Evolutionary conservation across 345 rosid species (phyloP), one percentile per base, ranked within the genome.

Genomic region (Noccaea caerulescens): DNA sequence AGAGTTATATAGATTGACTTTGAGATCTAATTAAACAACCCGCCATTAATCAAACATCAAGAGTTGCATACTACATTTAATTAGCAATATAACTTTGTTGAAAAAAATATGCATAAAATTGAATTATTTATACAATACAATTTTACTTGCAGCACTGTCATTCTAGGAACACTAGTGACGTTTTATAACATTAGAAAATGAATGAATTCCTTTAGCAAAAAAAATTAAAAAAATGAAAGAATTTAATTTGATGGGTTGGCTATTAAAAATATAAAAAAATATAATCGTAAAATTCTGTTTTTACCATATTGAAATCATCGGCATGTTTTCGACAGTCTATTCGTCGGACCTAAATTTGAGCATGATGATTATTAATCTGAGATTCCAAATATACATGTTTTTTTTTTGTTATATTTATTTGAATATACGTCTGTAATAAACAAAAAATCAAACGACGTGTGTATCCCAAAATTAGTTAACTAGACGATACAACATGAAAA

Each of bases 401-500:
- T 27, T 27, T 27, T 27, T 27, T 27, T 27, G 3, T 27, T 27
- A 2, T 2, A 27, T 27, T 27, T 2, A 27, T 27, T 2, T 27
- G 30, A 27, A 27, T 27, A 27, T 27, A 27, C 30, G 3, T 27
- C 4, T 27, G 30, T 27, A 27, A 27, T 20, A 27, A 27, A 27
- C 3, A 27, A 37, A 7, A 12, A 42, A 10, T 10, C 2, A 7
- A 42, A 12, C 25, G 12, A 13, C 13, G 32, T 62, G 53, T 44
- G 7, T 44, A 44, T 62, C 27, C 53, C 8, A 30, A 30, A 16
- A 16, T 13, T 13, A 10, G 11, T 2, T 41, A 59, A 25, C 4
- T 5, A 49, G 69, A 52, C 41, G 18, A 41, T 4, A 54, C 32
- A 67, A 44, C 16, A 9, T 68, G 34, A 20, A 8, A 49, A 43